Evolutionary conservation across 768 basidiomycete species (phyloP).

Genomic region (Collybia mongolica): DNA sequence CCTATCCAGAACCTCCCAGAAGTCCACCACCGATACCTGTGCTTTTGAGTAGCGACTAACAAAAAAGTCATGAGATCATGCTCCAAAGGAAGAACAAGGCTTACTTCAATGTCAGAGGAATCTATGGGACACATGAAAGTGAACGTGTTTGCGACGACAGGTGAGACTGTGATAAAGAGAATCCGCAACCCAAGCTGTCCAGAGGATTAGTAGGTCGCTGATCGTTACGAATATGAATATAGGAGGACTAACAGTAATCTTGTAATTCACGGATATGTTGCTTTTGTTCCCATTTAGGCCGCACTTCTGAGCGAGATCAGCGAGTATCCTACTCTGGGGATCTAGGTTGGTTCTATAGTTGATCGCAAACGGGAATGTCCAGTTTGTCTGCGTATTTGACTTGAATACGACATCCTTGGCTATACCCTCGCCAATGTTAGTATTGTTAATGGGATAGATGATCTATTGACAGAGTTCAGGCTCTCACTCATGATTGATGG

Average conservation of each 20-base stretch:
- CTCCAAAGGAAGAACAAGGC: constrained; percentile 6
- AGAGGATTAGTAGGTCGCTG: background rate
- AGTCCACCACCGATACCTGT: constrained; percentile 5
- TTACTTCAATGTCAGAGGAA: constrained; percentile 25
- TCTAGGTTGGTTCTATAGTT: constrained; percentile 55
- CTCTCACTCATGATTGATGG: background rate
- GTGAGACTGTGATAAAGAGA: constrained; percentile 64
- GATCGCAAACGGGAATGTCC: constrained; percentile 76
- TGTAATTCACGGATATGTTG: constrained; percentile 61
- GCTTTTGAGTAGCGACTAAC: constrained; percentile 12
- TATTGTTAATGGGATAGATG: constrained; percentile 73
- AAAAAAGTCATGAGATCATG: background rate
- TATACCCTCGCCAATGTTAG: constrained; percentile 63
- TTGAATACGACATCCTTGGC: constrained; percentile 44
- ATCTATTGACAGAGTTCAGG: constrained; percentile 38
- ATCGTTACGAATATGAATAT: background rate
- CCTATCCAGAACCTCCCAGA: background rate
- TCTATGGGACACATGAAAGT: constrained; percentile 65
- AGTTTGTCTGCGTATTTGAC: constrained; percentile 55
- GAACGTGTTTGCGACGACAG: constrained; percentile 59
- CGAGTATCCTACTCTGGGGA: constrained; percentile 52
- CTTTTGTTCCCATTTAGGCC: constrained; percentile 43
- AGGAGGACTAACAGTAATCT: constrained; percentile 53
- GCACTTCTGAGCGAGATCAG: constrained; percentile 64
- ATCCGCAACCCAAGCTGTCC: constrained; percentile 64